phyloP scores from a whole-genome alignment of 2,329 filamentous ascomycete species.

The Coniochaeta sp. region DNA sequence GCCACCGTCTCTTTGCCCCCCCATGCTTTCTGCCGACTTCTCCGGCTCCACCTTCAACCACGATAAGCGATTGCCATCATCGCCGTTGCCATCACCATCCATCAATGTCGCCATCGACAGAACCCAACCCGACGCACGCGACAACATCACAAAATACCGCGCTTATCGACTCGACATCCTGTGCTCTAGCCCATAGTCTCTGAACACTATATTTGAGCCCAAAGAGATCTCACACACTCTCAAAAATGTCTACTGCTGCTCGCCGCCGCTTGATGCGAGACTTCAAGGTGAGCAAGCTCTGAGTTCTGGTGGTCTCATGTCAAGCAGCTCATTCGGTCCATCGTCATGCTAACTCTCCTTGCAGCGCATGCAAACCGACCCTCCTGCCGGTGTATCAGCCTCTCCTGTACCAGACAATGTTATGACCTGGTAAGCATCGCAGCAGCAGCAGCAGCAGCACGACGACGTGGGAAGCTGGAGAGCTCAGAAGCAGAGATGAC shows the following conservation, averaged over 20 bases:
- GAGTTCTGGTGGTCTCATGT: background rate
- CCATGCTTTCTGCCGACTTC: background rate
- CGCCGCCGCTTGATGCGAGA: slow-evolving; percentile 96
- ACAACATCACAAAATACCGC: background rate
- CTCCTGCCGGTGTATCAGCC: slow-evolving; percentile 91
- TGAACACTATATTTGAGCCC: too few species aligned
- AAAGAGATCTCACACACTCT: background rate
- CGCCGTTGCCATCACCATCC: background rate
- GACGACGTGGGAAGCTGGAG: background rate
- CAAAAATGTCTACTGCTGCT: slow-evolving; percentile 79
- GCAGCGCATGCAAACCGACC: slow-evolving; percentile 98
- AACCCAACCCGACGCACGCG: background rate
- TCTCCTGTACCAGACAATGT: slow-evolving; percentile 95
- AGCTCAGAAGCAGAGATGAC: background rate
- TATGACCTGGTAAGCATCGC: slow-evolving; percentile 71
- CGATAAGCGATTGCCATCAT: slow-evolving; percentile 1
- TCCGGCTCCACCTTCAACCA: background rate
- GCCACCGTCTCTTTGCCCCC: too few species aligned
- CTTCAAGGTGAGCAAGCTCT: slow-evolving; percentile 67
- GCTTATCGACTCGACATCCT: too few species aligned
- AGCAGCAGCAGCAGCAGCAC: too few species aligned
- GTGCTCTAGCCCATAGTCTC: too few species aligned
- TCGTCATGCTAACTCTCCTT: slow-evolving; percentile 3
- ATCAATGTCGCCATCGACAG: background rate
- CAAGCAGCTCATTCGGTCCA: background rate